Base-by-base conservation (phyloP, 2,329 filamentous ascomycete genomes). In the Beauveria sp. region DNA sequence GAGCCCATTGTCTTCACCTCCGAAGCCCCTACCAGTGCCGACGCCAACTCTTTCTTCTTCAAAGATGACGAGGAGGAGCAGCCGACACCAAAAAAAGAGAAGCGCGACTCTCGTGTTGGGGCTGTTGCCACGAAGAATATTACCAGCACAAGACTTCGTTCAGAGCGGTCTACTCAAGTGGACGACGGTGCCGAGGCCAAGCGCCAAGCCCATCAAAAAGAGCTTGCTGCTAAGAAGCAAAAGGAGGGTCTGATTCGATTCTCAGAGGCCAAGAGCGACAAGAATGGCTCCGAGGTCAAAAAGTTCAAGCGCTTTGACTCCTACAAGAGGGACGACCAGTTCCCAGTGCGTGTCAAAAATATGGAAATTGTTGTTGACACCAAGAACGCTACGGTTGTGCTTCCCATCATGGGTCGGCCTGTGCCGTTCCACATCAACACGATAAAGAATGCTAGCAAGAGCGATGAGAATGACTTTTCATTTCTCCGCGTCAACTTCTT, bases 251-350 rank as follows among this genome's bases (percentile, higher is more conserved):
- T 96, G 26, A 88, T 87, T 20, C 84, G 91, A 64, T 99, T 96
- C 71, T 86, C 91, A 47, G 91, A 96, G 70, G 90, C 90, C 0
- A 92, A 89, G 0, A 89, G 87, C 62, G 91, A 88, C 62, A 82
- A 51, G 65, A 94, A 96, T 69, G 94, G 93, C 40, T 87, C 87
- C n/a, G 89, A 94, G 66, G 89, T 96, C 73, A 97, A 97, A 81
- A 96, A 93, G 77, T 97, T 99, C 81, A 97, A 97, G 79, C 90
- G 92, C 61, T 99, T 97, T 71, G 94, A 99, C 75, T 99, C 94
- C 0, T 99, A 99, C 79, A 99, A 97, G 80, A 86, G 93, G 63
- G 94, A 97, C 73, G 96, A 96, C 68, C 93, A 97, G 73, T 86
- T 99, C 59, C 94, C 94, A 2, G 71, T 83, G 16, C 88, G 86